Percentiles rank a stretch among this genome's conserved stretches.
These are phyloP conservation scores for Chenopodium suecicum DNA, from an alignment of 148 eudicot genomes.

Conservation along the genomic window DNA sequence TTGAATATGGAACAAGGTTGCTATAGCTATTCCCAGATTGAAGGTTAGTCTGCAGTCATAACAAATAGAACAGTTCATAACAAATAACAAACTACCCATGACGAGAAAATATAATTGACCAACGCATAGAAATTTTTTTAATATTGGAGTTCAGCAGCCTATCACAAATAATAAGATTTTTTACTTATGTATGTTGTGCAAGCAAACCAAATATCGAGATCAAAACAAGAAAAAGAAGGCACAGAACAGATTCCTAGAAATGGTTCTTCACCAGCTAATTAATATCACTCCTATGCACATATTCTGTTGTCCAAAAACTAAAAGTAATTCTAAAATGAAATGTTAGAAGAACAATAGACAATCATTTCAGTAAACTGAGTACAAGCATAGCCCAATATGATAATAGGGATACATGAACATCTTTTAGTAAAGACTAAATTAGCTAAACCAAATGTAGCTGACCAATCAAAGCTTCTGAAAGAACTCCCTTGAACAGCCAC, in stretches of 20 bases:
- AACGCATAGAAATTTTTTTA: neutral
- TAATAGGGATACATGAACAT: neutral
- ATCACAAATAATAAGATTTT: neutral
- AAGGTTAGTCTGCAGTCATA: conserved; percentile 40
- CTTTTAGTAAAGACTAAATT: neutral
- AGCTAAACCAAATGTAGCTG: neutral
- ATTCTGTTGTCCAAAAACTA: neutral
- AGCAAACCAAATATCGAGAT: neutral
- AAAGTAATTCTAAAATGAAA: neutral
- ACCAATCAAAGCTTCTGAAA: neutral
- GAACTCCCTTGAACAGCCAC: neutral
- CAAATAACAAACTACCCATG: neutral
- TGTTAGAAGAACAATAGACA: neutral
- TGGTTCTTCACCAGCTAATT: neutral
- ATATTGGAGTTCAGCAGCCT: neutral
- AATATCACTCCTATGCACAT: neutral
- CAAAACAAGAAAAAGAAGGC: neutral
- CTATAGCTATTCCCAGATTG: conserved; percentile 82
- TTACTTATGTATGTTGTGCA: neutral
- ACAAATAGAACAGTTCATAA: conserved; percentile 16
- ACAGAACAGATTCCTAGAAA: neutral
- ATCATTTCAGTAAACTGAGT: neutral
- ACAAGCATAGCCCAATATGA: neutral
- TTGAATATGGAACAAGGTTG: conserved; percentile 78
- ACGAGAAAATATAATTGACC: neutral